These are phyloP conservation scores for Tricholoma hemisulphureum DNA, from an alignment of 768 basidiomycete genomes.

Conservation along the genomic window DNA sequence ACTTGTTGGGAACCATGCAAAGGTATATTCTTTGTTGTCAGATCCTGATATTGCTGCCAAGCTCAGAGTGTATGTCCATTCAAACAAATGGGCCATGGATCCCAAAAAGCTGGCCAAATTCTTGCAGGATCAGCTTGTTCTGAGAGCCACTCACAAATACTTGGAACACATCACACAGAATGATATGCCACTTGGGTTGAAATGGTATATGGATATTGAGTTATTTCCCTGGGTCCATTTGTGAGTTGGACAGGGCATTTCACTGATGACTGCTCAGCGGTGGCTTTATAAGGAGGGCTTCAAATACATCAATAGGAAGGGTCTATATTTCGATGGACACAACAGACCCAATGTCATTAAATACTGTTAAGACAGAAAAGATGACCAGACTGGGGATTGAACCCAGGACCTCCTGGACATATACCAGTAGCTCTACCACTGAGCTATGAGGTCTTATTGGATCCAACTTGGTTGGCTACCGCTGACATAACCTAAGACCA, in stretches of 20 bases:
- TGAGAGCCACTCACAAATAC: slow-evolving; percentile 16
- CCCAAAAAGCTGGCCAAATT: slow-evolving; percentile 23
- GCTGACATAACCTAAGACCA: too few species aligned
- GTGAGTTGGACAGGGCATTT: slow-evolving; percentile 20
- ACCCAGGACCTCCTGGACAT: too few species aligned
- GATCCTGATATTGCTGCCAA: background rate
- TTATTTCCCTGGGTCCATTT: slow-evolving; percentile 21
- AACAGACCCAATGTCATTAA: too few species aligned
- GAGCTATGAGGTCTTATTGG: too few species aligned
- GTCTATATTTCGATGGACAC: slow-evolving; percentile 14
- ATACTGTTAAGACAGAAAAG: too few species aligned
- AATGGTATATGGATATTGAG: slow-evolving; percentile 23
- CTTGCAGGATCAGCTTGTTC: slow-evolving; percentile 14
- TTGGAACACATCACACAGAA: slow-evolving; percentile 12
- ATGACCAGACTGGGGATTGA: too few species aligned
- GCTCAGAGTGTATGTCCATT: slow-evolving; percentile 5
- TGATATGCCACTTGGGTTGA: slow-evolving; percentile 26
- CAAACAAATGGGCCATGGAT: too few species aligned
- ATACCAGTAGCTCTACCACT: too few species aligned
- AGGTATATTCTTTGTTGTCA: background rate
- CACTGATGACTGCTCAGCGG: slow-evolving; percentile 20
- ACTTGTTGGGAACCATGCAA: background rate
- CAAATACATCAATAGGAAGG: slow-evolving; percentile 26
- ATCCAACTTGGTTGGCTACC: too few species aligned
- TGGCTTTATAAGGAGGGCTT: too few species aligned